These are phyloP conservation scores for Dictyostelium intermedium DNA, from an alignment of 78 protist genomes.

Conservation along the genomic window DNA sequence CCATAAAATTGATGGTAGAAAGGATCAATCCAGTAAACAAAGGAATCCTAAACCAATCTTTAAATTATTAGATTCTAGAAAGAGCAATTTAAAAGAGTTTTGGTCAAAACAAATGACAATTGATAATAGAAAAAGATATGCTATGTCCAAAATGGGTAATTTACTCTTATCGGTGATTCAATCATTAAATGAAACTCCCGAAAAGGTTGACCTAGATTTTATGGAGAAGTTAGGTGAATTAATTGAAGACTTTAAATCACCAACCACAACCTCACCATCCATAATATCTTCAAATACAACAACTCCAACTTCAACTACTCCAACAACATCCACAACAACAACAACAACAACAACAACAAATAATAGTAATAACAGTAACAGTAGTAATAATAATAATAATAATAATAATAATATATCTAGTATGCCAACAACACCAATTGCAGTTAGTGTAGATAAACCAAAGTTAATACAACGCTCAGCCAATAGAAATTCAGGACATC, in stretches of 20 bases:
- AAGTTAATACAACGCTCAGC: not conserved
- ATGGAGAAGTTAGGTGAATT: slow-evolving; percentile 15
- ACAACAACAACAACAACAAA: not conserved
- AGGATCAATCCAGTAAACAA: not conserved
- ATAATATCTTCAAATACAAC: not conserved
- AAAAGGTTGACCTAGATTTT: slow-evolving; percentile 30
- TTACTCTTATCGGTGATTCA: slow-evolving; percentile 6
- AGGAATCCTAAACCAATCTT: not conserved
- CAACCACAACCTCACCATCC: not conserved
- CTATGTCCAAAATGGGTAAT: slow-evolving; percentile 26
- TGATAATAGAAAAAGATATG: slow-evolving; percentile 49
- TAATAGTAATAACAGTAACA: not conserved
- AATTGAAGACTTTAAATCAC: slow-evolving; percentile 1
- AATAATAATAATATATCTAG: not conserved
- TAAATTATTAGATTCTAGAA: slow-evolving; percentile 37
- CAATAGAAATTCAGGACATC: not conserved
- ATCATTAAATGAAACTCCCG: not conserved
- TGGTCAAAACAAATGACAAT: slow-evolving; percentile 10
- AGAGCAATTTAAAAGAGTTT: slow-evolving; percentile 35
- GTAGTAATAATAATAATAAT: not conserved
- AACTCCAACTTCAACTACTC: not conserved
- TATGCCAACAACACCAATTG: not conserved
- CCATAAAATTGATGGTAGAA: not conserved
- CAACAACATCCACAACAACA: not conserved
- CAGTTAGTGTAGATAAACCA: not conserved